Evolutionary conservation across 176 grass and related monocot genomes (phyloP).

Genomic region (Juncus effusus): DNA sequence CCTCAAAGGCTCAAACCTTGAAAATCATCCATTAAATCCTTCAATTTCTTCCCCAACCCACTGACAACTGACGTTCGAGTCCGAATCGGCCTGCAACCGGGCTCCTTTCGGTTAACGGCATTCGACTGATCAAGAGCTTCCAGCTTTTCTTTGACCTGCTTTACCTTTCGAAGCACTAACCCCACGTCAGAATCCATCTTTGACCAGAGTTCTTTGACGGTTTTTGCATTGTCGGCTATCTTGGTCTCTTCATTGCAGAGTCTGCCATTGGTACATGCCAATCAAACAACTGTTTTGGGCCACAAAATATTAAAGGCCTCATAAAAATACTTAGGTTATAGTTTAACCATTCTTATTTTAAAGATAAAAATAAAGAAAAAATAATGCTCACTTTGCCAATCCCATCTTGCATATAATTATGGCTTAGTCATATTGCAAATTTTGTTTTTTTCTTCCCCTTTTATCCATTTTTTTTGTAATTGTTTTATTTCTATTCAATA

Average conservation of each 20-base stretch:
- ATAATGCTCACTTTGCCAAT: too few species aligned
- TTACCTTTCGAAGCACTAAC: slow-evolving; percentile 40
- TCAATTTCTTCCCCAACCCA: slow-evolving; percentile 63
- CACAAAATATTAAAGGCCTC: too few species aligned
- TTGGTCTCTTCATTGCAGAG: slow-evolving; percentile 17
- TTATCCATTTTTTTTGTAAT: too few species aligned
- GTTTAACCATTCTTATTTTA: too few species aligned
- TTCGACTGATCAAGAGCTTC: slow-evolving; percentile 58
- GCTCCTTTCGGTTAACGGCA: slow-evolving; percentile 35
- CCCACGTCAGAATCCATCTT: slow-evolving; percentile 51
- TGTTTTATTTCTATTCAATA: too few species aligned
- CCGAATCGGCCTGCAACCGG: slow-evolving; percentile 56
- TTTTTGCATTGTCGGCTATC: slow-evolving; percentile 37
- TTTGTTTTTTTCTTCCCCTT: too few species aligned
- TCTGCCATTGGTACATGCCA: too few species aligned
- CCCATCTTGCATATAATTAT: too few species aligned
- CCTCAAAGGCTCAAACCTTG: slow-evolving; percentile 39
- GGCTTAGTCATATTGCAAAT: too few species aligned
- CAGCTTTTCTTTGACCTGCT: slow-evolving; percentile 36
- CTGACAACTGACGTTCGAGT: slow-evolving; percentile 63
- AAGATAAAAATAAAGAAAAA: too few species aligned
- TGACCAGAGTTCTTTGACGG: slow-evolving; percentile 36
- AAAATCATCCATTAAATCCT: slow-evolving; percentile 76
- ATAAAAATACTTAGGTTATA: too few species aligned
- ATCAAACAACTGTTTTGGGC: too few species aligned